Evolutionary conservation across 371 early-diverging fungal species (phyloP).

Genomic region (Mortierella sp.): DNA sequence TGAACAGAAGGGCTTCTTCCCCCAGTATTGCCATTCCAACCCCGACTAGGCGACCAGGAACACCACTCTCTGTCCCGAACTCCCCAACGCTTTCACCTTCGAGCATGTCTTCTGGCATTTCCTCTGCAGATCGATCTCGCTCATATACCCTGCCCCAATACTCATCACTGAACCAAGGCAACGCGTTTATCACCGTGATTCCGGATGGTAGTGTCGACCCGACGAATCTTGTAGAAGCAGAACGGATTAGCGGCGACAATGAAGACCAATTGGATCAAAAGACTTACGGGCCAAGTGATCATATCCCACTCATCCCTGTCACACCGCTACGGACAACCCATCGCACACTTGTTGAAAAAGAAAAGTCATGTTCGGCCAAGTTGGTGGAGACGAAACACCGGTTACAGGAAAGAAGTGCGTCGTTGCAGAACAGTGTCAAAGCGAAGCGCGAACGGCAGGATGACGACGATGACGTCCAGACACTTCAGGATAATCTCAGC

Average conservation of each 20-base stretch:
- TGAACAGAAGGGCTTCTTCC: conserved; percentile 45
- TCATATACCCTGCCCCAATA: conserved; percentile 41
- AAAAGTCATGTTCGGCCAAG: conserved; percentile 33
- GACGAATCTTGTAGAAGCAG: conserved; percentile 42
- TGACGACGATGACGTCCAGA: conserved; percentile 53
- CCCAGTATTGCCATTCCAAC: conserved; percentile 50
- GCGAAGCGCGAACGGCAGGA: conserved; percentile 11
- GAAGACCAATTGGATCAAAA: conserved; percentile 45
- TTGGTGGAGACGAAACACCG: conserved; percentile 30
- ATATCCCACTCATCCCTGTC: conserved; percentile 64
- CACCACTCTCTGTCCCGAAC: conserved; percentile 42
- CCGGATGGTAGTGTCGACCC: conserved; percentile 48
- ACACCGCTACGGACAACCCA: conserved; percentile 67
- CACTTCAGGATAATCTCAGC: conserved; percentile 57
- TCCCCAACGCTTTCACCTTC: conserved; percentile 45
- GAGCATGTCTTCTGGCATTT: conserved; percentile 41
- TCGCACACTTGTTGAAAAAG: conserved; percentile 56
- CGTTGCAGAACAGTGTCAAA: background rate
- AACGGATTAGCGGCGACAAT: conserved; percentile 43
- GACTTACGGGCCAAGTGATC: conserved; percentile 43
- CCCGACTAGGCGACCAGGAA: conserved; percentile 29
- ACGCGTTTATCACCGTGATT: conserved; percentile 35
- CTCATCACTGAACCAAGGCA: conserved; percentile 16
- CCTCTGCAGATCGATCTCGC: conserved; percentile 31
- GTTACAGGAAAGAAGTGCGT: conserved; percentile 11